Percentiles rank a stretch among this genome's conserved stretches.
phyloP scores from a whole-genome alignment of 1,284 basidiomycete species.

The Pyrrhoderma noxium region DNA sequence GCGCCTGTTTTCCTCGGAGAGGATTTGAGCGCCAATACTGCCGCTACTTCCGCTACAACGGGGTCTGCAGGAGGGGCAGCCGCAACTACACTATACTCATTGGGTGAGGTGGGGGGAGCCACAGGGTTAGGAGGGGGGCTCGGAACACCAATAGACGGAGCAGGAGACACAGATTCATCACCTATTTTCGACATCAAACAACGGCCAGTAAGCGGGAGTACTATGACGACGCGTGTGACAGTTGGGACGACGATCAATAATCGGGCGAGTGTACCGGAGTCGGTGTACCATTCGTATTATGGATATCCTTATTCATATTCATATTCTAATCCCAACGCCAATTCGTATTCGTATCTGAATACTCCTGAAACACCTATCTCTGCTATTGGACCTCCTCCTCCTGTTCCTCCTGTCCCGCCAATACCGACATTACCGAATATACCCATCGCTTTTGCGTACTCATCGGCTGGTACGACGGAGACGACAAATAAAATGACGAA shows the following conservation, averaged over 20 bases:
- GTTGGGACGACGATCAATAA: constrained; percentile 15
- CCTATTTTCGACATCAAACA: constrained; percentile 18
- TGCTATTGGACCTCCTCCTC: not conserved
- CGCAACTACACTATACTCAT: too few species aligned
- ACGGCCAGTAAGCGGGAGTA: constrained; percentile 14
- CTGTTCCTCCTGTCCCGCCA: constrained; percentile 6
- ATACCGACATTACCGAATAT: not conserved
- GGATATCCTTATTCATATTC: constrained; percentile 6
- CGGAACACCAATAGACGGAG: too few species aligned
- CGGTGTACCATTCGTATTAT: constrained; percentile 2
- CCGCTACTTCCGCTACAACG: not conserved
- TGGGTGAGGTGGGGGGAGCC: constrained; percentile 1
- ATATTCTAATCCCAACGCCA: not conserved
- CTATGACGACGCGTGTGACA: constrained; percentile 17
- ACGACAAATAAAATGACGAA: too few species aligned
- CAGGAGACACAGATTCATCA: constrained; percentile 8
- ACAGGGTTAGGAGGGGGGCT: too few species aligned
- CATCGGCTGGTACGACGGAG: too few species aligned
- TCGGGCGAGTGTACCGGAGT: constrained; percentile 14
- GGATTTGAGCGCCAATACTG: not conserved
- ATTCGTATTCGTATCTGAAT: too few species aligned
- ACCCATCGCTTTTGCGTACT: not conserved
- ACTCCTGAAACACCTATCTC: too few species aligned
- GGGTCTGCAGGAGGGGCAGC: not conserved
- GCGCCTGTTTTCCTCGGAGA: not conserved